Evolutionary conservation across 768 basidiomycete genomes (phyloP).

Genomic region (Mycena rebaudengoi): DNA sequence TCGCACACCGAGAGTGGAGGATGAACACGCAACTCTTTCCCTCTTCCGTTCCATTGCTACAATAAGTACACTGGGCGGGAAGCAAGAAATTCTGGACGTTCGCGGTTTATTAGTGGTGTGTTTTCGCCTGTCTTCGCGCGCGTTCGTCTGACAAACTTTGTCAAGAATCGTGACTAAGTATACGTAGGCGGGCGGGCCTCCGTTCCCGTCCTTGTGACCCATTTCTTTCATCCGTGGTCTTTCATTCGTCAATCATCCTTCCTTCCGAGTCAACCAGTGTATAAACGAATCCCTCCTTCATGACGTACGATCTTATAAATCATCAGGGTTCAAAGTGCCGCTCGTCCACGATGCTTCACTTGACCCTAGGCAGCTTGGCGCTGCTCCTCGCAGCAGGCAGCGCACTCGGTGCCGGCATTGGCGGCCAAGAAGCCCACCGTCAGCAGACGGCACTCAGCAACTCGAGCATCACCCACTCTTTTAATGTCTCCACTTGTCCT

Average conservation of each 20-base stretch:
- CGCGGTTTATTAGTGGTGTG: slow-evolving; percentile 9
- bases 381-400: slow-evolving; percentile 13
- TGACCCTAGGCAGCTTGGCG: slow-evolving; percentile 9
- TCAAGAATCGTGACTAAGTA: slow-evolving; percentile 11
- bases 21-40: slow-evolving; percentile 7
- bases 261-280: too few relatives aligned
- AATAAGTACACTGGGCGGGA: slow-evolving; percentile 14
- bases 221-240: slow-evolving; percentile 10
- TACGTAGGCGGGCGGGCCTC: slow-evolving; percentile 13
- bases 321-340: slow-evolving; percentile 3
- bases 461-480: slow-evolving; percentile 18
- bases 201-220: slow-evolving; percentile 2
- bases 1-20: slow-evolving; percentile 8
- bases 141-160: slow-evolving; percentile 10
- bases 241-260: slow-evolving; percentile 12
- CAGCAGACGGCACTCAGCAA: slow-evolving; percentile 6
- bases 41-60: slow-evolving; percentile 11
- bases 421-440: slow-evolving; percentile 13
- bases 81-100: slow-evolving; percentile 9
- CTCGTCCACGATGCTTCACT: slow-evolving; percentile 13
- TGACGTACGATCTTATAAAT: slow-evolving; percentile 19
- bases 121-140: slow-evolving; percentile 7
- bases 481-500: slow-evolving; percentile 32
- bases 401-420: slow-evolving; percentile 10
- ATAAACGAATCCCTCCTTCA: slow-evolving; percentile 9